These are phyloP conservation scores for Pseudognaphalium luteoalbum DNA, from an alignment of 129 eudicot species.

Conservation along the genomic window DNA sequence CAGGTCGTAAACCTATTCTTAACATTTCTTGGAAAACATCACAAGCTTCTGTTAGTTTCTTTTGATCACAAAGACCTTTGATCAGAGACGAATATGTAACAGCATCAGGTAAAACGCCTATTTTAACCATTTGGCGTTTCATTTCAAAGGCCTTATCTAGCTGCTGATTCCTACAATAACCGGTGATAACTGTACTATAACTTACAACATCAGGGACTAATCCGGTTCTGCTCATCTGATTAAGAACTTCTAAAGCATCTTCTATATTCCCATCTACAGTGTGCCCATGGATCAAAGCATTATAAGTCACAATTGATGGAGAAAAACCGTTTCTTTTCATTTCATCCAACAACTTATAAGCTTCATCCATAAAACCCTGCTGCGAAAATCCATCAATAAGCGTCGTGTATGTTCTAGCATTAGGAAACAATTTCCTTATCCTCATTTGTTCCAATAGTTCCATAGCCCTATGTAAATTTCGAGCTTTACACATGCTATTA, in stretches of 20 bases:
- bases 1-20: constrained; percentile 62
- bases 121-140: constrained; percentile 61
- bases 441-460: constrained; percentile 82
- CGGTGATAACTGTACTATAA: constrained; percentile 77
- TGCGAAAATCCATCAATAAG: constrained; percentile 85
- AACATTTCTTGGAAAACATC: constrained; percentile 74
- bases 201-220: constrained; percentile 79
- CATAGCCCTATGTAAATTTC: constrained; percentile 74
- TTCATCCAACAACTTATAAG: constrained; percentile 62
- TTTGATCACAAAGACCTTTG: constrained; percentile 78
- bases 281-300: constrained; percentile 80
- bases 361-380: constrained; percentile 80
- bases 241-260: constrained; percentile 56
- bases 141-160: constrained; percentile 61
- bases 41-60: constrained; percentile 68
- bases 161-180: constrained; percentile 58
- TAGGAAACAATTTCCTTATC: constrained; percentile 66
- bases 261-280: constrained; percentile 61
- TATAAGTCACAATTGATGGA: constrained; percentile 85
- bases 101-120: constrained; percentile 64
- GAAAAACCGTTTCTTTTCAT: constrained; percentile 64
- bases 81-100: constrained; percentile 83
- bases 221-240: constrained; percentile 47
- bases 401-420: constrained; percentile 88
- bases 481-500: constrained; percentile 73